A percentile compares a stretch with the other conserved stretches of the same genome.
These are phyloP conservation scores for Blepharisma undulans DNA, from an alignment of 169 alveolate genomes.

Conservation along the genomic window DNA sequence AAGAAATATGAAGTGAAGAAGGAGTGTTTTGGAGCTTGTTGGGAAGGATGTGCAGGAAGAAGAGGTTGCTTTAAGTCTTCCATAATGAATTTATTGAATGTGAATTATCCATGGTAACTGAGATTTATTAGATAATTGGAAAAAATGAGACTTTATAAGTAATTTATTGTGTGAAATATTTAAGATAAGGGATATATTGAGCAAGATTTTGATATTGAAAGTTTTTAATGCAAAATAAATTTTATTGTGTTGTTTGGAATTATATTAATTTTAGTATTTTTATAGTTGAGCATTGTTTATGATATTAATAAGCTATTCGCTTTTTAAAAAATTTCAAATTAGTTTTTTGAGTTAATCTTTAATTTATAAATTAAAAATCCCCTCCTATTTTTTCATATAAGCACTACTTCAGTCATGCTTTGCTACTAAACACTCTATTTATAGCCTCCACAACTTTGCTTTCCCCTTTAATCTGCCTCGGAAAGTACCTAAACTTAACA, in stretches of 20 bases:
- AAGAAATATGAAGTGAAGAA: constrained; percentile 1
- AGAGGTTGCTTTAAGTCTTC: not conserved
- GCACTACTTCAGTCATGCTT: not conserved
- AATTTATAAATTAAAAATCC: too few relatives aligned
- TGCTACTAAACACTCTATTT: not conserved
- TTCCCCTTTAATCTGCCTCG: not conserved
- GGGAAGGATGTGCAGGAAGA: not conserved
- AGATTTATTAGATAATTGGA: not conserved
- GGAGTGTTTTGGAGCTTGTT: not conserved
- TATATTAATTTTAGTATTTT: too few relatives aligned
- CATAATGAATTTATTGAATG: not conserved
- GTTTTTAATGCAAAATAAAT: too few relatives aligned
- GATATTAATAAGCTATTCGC: too few relatives aligned
- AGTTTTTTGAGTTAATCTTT: too few relatives aligned
- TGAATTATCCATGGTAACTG: not conserved
- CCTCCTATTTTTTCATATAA: too few relatives aligned
- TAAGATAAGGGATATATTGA: too few relatives aligned
- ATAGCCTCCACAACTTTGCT: not conserved
- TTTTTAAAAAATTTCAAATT: too few relatives aligned
- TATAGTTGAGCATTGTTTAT: too few relatives aligned
- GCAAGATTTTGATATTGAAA: too few relatives aligned
- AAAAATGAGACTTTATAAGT: not conserved
- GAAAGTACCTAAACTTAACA: not conserved
- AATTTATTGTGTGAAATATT: not conserved
- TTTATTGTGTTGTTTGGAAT: too few relatives aligned